Evolutionary conservation across 805 yeast genomes (phyloP), one percentile per base, ranked within the genome.

Genomic region (Clavispora fructus): DNA sequence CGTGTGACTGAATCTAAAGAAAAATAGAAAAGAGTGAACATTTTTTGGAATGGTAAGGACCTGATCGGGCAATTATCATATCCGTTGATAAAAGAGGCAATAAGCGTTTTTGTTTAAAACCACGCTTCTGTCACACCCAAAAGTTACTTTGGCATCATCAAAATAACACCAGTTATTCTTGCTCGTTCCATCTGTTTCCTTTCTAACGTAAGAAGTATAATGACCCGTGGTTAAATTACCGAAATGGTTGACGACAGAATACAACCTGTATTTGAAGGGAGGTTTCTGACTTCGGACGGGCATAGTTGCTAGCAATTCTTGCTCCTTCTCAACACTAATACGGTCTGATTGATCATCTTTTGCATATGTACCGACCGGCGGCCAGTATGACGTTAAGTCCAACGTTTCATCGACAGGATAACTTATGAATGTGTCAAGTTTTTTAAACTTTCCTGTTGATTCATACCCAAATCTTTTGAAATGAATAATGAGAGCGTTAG

Each of bases 201-300:
- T 87, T 59, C 80, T 69, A 5, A 87, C 92, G 59, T 73, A 87
- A 1, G 95, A 70, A 0, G 97, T 91, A 64, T 91, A 91, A 64
- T 91, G 97, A 0, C 97, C 97, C 8, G 91, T 86, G 37, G 82
- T 78, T 33, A 91, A 71, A 35, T 85, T 82, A 11, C 97, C 97
- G 50, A 68, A 81, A 63, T 91, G 97, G 53, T 87, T 82, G 13
- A 88, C 88, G 1, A 90, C 96, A 0, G 87, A 96, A 57, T 79
- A 85, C 19, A 91, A 63, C 50, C 78, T 78, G 62, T 90, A 91
- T 26, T 75, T 70, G 65, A 89, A 91, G 2, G 97, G 96, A 0
- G 95, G 83, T 0, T 62, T 60, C 65, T 90, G 97, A 17, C 87
- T 89, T 49, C 95, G 68, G 1, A 62, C 51, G 0, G 88, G 85